phyloP scores from a whole-genome alignment of 495 filamentous ascomycete species.

The Polyplosphaeria fusca region DNA sequence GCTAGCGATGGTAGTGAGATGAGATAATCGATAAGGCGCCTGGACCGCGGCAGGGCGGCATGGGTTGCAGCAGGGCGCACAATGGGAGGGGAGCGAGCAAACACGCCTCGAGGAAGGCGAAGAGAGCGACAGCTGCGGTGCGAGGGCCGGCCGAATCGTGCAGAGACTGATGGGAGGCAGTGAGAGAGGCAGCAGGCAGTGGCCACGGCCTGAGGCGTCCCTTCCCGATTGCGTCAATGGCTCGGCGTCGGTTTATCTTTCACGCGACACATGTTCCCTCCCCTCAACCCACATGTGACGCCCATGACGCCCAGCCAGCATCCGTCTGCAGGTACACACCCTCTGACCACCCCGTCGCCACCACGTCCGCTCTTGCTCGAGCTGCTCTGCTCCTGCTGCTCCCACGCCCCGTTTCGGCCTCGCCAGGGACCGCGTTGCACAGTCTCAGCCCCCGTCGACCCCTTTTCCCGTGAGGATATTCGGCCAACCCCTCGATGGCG shows the following conservation, averaged over 20 bases:
- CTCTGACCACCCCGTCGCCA: neutral
- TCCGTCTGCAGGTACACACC: neutral
- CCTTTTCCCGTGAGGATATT: no score
- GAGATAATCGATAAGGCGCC: slow-evolving; percentile 31
- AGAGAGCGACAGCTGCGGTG: neutral
- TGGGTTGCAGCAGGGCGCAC: neutral
- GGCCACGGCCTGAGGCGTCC: neutral
- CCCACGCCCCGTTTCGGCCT: neutral
- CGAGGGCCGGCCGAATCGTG: no score
- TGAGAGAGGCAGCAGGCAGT: no score
- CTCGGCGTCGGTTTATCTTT: neutral
- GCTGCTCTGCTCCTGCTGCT: neutral
- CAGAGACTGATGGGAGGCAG: no score
- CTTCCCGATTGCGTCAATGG: neutral
- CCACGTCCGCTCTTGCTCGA: neutral
- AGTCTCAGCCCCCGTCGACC: slow-evolving; percentile 1
- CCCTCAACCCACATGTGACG: neutral
- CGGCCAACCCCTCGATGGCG: no score
- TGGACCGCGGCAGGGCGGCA: slow-evolving; percentile 4
- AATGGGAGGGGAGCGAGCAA: neutral
- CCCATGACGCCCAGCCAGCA: neutral
- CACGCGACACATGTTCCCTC: neutral
- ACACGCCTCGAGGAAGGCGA: neutral
- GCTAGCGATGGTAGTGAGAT: slow-evolving; percentile 20
- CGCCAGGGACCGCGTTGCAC: slow-evolving; percentile 2